Evolutionary conservation across 2,329 filamentous ascomycete species (phyloP).

Genomic region (Colletotrichum coccodes): DNA sequence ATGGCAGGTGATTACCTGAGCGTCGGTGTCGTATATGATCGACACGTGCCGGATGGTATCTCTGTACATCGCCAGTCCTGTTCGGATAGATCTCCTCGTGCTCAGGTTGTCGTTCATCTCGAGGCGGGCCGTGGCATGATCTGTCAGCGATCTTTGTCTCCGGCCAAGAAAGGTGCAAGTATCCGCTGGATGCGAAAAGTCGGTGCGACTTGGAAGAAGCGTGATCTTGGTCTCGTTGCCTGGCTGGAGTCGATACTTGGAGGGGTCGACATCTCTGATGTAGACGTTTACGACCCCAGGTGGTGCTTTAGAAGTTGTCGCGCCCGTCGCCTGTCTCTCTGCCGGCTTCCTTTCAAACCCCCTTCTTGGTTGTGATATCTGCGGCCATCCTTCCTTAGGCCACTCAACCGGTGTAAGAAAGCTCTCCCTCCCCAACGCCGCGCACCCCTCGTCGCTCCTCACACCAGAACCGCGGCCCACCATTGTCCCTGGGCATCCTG

Average conservation of each 20-base stretch:
- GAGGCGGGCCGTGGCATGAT: background rate
- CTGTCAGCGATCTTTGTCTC: background rate
- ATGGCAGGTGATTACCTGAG: background rate
- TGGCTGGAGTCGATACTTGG: background rate
- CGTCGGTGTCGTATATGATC: background rate
- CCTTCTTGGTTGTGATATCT: background rate
- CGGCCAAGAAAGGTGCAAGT: background rate
- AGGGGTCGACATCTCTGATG: background rate
- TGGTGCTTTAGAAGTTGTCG: background rate
- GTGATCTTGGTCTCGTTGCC: background rate
- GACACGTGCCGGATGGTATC: background rate
- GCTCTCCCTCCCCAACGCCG: background rate
- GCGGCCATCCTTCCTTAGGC: background rate
- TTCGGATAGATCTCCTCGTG: background rate
- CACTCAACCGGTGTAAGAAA: background rate
- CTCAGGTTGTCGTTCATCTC: background rate
- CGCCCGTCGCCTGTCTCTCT: background rate
- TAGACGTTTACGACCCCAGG: background rate
- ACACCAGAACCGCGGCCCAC: constrained; percentile 33
- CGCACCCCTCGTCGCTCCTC: background rate
- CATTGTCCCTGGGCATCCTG: constrained; percentile 30
- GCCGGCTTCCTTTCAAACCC: background rate
- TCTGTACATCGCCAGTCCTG: background rate
- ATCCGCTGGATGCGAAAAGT: background rate
- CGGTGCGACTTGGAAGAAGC: background rate